Percentiles rank a stretch among this genome's conserved stretches.
Evolutionary conservation across 208 protist genomes (phyloP).

Genomic region (Acanthamoeba castellanii): DNA sequence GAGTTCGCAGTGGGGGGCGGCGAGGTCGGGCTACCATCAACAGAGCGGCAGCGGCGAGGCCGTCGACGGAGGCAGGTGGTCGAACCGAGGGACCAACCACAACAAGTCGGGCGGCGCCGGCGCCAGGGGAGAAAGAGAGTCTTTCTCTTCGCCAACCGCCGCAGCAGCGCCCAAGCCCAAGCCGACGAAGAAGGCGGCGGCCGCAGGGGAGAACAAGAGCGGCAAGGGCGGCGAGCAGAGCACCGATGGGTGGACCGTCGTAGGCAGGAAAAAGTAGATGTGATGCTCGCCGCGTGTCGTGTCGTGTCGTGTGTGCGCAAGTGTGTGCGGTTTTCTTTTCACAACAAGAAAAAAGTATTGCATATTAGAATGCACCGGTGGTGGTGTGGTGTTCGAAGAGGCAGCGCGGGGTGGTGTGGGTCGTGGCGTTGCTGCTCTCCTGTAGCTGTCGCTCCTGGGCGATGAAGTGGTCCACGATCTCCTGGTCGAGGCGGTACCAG

Average conservation of each 20-base stretch:
- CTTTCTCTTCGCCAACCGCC: not conserved
- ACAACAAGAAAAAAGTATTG: too few relatives aligned
- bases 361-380: not conserved
- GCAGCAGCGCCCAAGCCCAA: not conserved
- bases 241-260: not conserved
- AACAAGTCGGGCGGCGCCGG: not conserved
- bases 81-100: not conserved
- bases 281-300: not conserved
- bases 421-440: not conserved
- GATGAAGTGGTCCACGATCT: constrained; percentile 71
- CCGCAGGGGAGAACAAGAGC: not conserved
- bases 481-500: constrained; percentile 71
- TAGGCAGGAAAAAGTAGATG: constrained; percentile 9
- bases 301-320: too few relatives aligned
- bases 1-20: too few relatives aligned
- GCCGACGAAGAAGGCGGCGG: not conserved
- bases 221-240: not conserved
- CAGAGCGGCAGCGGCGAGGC: not conserved
- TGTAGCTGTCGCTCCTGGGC: not conserved
- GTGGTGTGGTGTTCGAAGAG: not conserved
- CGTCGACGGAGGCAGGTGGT: not conserved
- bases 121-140: not conserved
- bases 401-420: not conserved
- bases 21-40: not conserved
- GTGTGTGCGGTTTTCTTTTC: not conserved